Base-by-base conservation (phyloP, 805 yeast genomes). In the Pichia insulana region DNA sequence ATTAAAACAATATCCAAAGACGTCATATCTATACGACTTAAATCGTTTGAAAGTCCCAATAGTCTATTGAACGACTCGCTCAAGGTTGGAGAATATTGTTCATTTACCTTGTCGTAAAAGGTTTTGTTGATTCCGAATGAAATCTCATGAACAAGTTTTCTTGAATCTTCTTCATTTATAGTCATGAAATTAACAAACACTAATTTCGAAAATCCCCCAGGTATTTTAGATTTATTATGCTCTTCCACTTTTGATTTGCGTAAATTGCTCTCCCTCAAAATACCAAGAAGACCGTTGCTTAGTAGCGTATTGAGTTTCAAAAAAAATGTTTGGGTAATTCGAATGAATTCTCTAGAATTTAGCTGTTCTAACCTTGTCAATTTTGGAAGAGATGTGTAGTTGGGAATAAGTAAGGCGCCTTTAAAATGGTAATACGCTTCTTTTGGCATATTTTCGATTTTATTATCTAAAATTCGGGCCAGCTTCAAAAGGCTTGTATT, bases 341-440 rank as follows among this genome's bases (percentile, higher is more conserved):
- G 51, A 27, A 47, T 34, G 31, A 59, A 48, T 38, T 63, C 67
- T n/a, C 45, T 47, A 7, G 46, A 38, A 37, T 53, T 52, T 6
- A 61, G 34, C 18, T 64, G 63, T 9, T 53, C 52, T 28, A 64
- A 39, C 10, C 37, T 45, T 13, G 47, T 43, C 18, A 58, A 54
- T 39, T 59, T 62, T 7, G 68, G 67, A 30, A 59, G 51, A 28
- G 56, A 58, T 41, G 58, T 53, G 45, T 60, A 68, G 50, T 77
- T 83, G 0, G 95, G 95, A 3, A 85, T 64, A 34, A 84, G 67
- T 8, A 87, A 60, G 15, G 83, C 78, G 2, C 84, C 85, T n/a
- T 71, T 71, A 17, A 86, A 68, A 39, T 67, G 63, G 48, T 82
- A 70, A 34, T 58, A 64, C 50, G 76, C 83, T 11, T 81, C 70